phyloP scores from a whole-genome alignment of 2,329 filamentous ascomycete genomes.

The Sporothrix humicola region DNA sequence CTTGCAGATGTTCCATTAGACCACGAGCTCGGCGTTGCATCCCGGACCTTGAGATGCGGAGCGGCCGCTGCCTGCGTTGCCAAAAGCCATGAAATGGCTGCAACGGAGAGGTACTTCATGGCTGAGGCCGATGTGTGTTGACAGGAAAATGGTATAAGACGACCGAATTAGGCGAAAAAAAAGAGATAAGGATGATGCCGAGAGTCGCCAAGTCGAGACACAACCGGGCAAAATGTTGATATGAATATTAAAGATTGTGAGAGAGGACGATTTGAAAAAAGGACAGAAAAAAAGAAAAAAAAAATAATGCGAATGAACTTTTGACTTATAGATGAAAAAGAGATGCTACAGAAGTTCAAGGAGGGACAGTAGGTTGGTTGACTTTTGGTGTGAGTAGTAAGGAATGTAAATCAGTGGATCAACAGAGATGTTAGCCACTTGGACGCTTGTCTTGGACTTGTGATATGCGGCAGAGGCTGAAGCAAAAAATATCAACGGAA shows the following conservation, averaged over 20 bases:
- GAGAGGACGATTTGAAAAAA: not conserved
- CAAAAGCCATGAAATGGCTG: slow-evolving; percentile 17
- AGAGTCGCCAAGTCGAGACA: not conserved
- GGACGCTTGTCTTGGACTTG: slow-evolving; percentile 16
- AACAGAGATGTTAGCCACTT: slow-evolving; percentile 13
- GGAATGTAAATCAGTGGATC: slow-evolving; percentile 28
- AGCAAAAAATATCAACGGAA: not conserved
- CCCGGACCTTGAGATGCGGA: not conserved
- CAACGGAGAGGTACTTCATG: slow-evolving; percentile 18
- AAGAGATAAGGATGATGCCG: not conserved
- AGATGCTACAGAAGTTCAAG: not conserved
- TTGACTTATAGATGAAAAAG: slow-evolving; percentile 2
- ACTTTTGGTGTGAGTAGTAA: not conserved
- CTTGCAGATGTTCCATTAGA: not conserved
- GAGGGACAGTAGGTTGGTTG: not conserved
- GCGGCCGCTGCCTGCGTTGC: slow-evolving; percentile 12
- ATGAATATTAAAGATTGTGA: not conserved
- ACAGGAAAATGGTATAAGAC: not conserved
- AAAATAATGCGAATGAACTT: not conserved
- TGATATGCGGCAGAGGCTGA: slow-evolving; percentile 1
- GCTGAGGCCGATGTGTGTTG: not conserved
- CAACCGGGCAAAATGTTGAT: not conserved
- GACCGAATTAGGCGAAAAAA: not conserved
- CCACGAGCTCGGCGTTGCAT: not conserved
- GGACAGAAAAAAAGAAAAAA: not conserved